Percentiles rank a stretch among this genome's conserved stretches.
Evolutionary conservation across 1,284 basidiomycete species (phyloP).

Genomic region (Salmacisia buchloeana): DNA sequence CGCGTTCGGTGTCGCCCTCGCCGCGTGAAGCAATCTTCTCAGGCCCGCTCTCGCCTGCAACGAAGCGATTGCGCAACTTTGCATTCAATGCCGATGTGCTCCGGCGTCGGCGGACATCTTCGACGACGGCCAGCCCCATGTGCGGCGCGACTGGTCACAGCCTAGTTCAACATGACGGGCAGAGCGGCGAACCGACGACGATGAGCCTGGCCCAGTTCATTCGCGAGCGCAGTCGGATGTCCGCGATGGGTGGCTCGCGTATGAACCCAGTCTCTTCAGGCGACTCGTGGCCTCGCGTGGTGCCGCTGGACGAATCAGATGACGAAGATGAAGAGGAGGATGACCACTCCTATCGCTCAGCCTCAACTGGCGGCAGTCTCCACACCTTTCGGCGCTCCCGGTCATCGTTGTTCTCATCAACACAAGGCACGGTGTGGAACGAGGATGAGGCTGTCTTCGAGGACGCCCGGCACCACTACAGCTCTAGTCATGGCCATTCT

Average conservation of each 20-base stretch:
- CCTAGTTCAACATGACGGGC: neutral
- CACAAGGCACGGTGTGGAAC: slow-evolving; percentile 1
- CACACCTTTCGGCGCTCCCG: neutral
- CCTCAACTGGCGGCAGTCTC: neutral
- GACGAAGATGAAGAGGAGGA: neutral
- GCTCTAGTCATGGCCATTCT: no score
- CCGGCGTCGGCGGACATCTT: neutral
- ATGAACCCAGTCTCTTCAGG: no score
- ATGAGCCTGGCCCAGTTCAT: no score
- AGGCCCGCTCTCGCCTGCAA: neutral
- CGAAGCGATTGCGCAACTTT: neutral
- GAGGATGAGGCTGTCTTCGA: neutral
- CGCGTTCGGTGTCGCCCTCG: neutral
- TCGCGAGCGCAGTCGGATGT: no score
- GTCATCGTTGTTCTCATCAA: neutral
- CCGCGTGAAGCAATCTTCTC: neutral
- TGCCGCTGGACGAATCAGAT: no score
- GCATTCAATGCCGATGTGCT: neutral
- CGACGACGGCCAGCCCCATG: neutral
- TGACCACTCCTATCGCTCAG: neutral
- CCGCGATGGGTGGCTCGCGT: no score
- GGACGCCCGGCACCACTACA: neutral
- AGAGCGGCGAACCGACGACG: no score
- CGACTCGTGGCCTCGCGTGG: no score
- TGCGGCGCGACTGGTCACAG: neutral